These are phyloP conservation scores for Colletotrichum sidae DNA, from an alignment of 2,329 filamentous ascomycete species.

Conservation along the genomic window DNA sequence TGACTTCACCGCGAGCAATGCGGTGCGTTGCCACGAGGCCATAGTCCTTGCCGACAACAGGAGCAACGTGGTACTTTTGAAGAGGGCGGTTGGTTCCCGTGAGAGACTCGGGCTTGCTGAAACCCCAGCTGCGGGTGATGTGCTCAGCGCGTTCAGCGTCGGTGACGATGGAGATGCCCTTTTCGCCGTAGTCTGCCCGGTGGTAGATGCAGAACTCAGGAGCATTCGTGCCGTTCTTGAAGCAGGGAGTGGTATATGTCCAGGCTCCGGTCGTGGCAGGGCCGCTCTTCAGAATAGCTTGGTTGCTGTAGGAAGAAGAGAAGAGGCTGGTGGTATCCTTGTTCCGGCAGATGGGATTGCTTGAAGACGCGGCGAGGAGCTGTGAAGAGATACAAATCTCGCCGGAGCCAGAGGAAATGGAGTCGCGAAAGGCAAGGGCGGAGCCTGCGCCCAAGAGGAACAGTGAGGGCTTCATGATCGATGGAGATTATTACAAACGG, in stretches of 20 bases:
- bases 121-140: slow-evolving; percentile 44
- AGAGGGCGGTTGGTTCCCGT: slow-evolving; percentile 41
- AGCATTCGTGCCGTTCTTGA: slow-evolving; percentile 32
- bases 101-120: slow-evolving; percentile 41
- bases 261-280: slow-evolving; percentile 12
- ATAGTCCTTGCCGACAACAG: slow-evolving; percentile 58
- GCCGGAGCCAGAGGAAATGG: slow-evolving; percentile 31
- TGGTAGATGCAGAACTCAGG: slow-evolving; percentile 49
- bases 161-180: slow-evolving; percentile 54
- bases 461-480: slow-evolving; percentile 33
- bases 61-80: slow-evolving; percentile 47
- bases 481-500: background rate
- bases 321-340: slow-evolving; percentile 38
- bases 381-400: slow-evolving; percentile 37
- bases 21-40: slow-evolving; percentile 49
- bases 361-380: slow-evolving; percentile 34
- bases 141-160: slow-evolving; percentile 46
- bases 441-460: slow-evolving; percentile 15
- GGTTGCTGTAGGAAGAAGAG: slow-evolving; percentile 5
- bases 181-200: slow-evolving; percentile 48
- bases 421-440: slow-evolving; percentile 34
- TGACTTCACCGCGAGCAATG: slow-evolving; percentile 50
- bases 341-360: slow-evolving; percentile 36
- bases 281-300: slow-evolving; percentile 13
- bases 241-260: slow-evolving; percentile 29